A percentile compares a stretch with the other conserved stretches of the same genome.
Conservation (phyloP, 371 early-diverging fungal species). For the Mortierella sp. region DNA sequence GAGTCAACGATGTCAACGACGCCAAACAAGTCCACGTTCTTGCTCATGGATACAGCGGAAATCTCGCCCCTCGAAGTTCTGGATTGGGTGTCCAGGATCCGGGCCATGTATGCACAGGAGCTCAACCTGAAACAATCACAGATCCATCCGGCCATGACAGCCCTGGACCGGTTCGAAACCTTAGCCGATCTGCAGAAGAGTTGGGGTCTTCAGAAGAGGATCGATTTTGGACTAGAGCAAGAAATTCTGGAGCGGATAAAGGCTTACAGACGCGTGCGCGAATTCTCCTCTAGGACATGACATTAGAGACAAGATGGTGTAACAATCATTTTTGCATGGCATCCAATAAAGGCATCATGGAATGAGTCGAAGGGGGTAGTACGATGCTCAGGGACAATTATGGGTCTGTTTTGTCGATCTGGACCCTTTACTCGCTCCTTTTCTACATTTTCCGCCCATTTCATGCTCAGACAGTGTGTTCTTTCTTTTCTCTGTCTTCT, state of each 20-base stretch:
- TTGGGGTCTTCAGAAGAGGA: constrained; percentile 43
- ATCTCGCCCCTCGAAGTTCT: constrained; percentile 43
- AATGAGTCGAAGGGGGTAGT: no score
- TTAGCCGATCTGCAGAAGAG: constrained; percentile 31
- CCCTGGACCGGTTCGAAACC: constrained; percentile 33
- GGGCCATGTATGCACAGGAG: constrained; percentile 45
- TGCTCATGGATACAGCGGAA: constrained; percentile 37
- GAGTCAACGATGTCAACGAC: not conserved
- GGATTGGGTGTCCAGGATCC: constrained; percentile 45
- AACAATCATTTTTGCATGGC: not conserved
- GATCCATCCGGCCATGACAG: constrained; percentile 27
- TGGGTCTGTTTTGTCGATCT: no score
- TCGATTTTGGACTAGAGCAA: constrained; percentile 52
- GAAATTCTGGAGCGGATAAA: constrained; percentile 51
- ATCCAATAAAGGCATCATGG: no score
- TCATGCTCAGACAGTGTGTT: no score
- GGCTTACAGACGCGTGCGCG: constrained; percentile 48
- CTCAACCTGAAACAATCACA: constrained; percentile 36
- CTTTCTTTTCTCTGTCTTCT: no score
- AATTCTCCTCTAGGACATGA: constrained; percentile 33
- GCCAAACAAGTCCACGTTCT: not conserved
- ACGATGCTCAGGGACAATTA: no score
- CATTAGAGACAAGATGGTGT: not conserved
- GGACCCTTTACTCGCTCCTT: no score
- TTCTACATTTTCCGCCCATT: no score